Base-by-base conservation (phyloP, 768 basidiomycete genomes). In the Tephrocybe rancida region DNA sequence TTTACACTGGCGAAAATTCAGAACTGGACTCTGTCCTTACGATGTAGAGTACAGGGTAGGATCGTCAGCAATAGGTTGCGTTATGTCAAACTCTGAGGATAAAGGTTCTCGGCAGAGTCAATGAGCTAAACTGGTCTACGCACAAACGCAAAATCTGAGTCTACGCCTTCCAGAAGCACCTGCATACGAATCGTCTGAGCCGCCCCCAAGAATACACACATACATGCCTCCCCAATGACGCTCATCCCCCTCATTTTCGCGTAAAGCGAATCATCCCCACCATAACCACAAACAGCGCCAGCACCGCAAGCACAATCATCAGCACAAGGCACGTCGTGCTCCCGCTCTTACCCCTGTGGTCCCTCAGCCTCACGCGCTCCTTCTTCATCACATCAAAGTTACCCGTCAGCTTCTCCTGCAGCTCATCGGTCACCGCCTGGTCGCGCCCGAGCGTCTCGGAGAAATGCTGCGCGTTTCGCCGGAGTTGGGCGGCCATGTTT, bases 401-500 rank as follows among this genome's bases (percentile, higher is more conserved):
- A 21, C 78, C 77, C 61, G 91, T 90, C 14, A 98, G 63, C 68
- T 91, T 90, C 60, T 79, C 76, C 57, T 86, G 79, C 11, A 91
- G 82, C 9, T 77, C 74, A 26, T 84, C 82, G 2, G 97, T 67
- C 7, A 94, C 78, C 0, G 76, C 74, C 61, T 88, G 84, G 68
- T 98, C 95, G 50, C 86, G 86, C 37, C 74, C 85, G 1, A 98
- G 73, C 10, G 85, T 75, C 3, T 78, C 76, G 4, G 88, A 81
- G 65, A 98, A 95, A 61, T 92, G 84, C 0, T 87, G 66, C 0
- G 93, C 87, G 59, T 96, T 96, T 21, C 83, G 78, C 61, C 90
- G 91, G 45, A 98, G 83, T 65, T 94, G 92, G 9, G 84, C 75
- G 0, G 93, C 92, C 95, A 98, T 98, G 51, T 83, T 69, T 0